Percentiles rank a stretch among this genome's conserved stretches.
Evolutionary conservation across 164 flowering plant species (phyloP).

Genomic region (grape (Vitis vinifera)): ASM3070453v1 NC_081822.1:4383001-4383500

Average conservation of each 20-base stretch:
- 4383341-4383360: conserved; percentile 22
- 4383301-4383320: conserved; percentile 53
- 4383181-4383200: neutral
- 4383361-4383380: conserved; percentile 30
- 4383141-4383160: conserved; percentile 1
- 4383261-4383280: conserved; percentile 57
- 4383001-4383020: too few relatives aligned
- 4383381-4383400: conserved; percentile 51
- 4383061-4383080: conserved; percentile 44
- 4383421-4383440: conserved; percentile 2
- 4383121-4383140: conserved; percentile 29
- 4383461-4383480: conserved; percentile 22
- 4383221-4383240: neutral
- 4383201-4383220: neutral
- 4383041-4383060: conserved; percentile 40
- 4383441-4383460: conserved; percentile 2
- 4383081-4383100: conserved; percentile 46
- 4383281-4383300: conserved; percentile 44
- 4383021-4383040: conserved; percentile 19
- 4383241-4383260: conserved; percentile 59
- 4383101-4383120: conserved; percentile 65
- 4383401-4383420: conserved; percentile 23
- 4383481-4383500: conserved; percentile 33
- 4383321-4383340: conserved; percentile 53
- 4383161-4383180: neutral